Conservation (phyloP, 495 filamentous ascomycete genomes). For the Hypoxylon rickii region DNA sequence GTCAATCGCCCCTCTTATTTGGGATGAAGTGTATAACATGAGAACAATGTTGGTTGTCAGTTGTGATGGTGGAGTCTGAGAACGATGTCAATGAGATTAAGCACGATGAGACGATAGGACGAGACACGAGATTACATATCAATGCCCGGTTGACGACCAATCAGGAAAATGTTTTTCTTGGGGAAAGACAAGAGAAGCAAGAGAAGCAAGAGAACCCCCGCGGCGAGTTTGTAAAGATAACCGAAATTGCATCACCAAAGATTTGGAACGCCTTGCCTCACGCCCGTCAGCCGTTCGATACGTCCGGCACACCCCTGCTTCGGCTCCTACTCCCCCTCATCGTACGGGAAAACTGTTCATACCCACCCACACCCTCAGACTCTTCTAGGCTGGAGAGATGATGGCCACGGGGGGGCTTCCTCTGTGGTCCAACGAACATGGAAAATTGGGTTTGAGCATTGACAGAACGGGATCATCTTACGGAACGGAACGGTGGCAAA, state of each 20-base stretch:
- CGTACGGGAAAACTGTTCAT: neutral
- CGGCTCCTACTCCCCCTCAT: neutral
- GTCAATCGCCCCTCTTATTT: slow-evolving; percentile 28
- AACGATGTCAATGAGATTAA: slow-evolving; percentile 11
- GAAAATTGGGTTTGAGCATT: slow-evolving; percentile 14
- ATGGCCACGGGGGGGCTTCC: slow-evolving; percentile 5
- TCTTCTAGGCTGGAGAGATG: slow-evolving; percentile 4
- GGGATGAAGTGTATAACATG: slow-evolving; percentile 30
- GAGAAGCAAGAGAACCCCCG: neutral
- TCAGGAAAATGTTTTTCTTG: slow-evolving; percentile 9
- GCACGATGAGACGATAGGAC: slow-evolving; percentile 27
- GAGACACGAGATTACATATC: slow-evolving; percentile 22
- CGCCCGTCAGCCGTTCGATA: neutral
- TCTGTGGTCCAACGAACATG: slow-evolving; percentile 10
- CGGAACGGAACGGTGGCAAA: slow-evolving; percentile 28
- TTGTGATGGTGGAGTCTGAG: slow-evolving; percentile 16
- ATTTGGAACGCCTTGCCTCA: neutral
- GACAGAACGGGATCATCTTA: slow-evolving; percentile 19
- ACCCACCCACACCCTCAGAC: too few species aligned
- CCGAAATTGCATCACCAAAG: neutral
- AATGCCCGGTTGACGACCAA: too few species aligned
- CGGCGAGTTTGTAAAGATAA: slow-evolving; percentile 20
- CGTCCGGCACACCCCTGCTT: neutral
- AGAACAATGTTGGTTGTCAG: slow-evolving; percentile 15
- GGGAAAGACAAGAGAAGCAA: neutral